Evolutionary conservation across 75 land plant genomes (phyloP), one percentile per base, ranked within the genome.

Genomic region (Sequoia sempervirens): DNA sequence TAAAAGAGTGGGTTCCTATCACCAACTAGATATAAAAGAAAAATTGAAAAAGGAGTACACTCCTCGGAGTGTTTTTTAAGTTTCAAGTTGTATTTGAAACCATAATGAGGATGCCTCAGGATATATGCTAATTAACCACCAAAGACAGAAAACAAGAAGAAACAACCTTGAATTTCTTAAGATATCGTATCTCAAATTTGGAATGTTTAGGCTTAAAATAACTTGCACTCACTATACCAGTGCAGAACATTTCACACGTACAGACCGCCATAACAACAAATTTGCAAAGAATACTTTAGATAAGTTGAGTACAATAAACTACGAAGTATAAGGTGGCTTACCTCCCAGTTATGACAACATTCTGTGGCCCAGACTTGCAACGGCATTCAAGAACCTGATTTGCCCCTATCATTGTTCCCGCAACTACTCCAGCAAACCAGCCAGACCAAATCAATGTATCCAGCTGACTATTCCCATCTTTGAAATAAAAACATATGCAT

Each of bases 271-370:
- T 9, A 45, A 45, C 14, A 43, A 45, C 14, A 78, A 26, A 78
- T 26, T 78, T 78, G 80, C n/a, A 78, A 78, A 78, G 32, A 78
- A 45, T 10, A 41, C 4, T 15, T 7, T 41, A 45, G 1, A 78
- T 78, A 13, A 8, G 43, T 78, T 78, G 47, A 41, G 23, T 32
- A 41, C 47, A 41, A 41, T 40, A 4, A 78, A 78, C 8, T 40
- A 26, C 20, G 26, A 78, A 78, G 28, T 40, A 26, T 20, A 23
- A 43, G 23, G 7, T 32, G 32, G 61, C 40, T 32, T 88, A 97
- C 99, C 99, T 97, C 86, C 99, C 99, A 82, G 99, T 97, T 58
- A 97, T 94, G 37, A 97, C 94, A 80, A 97, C 93, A 92, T 94
- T 97, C 1, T 95, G 90, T 76, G 97, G 96, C n/a, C 99, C 96